These are phyloP conservation scores for Emericellopsis atlantica DNA, from an alignment of 2,329 filamentous ascomycete genomes.

Conservation along the genomic window DNA sequence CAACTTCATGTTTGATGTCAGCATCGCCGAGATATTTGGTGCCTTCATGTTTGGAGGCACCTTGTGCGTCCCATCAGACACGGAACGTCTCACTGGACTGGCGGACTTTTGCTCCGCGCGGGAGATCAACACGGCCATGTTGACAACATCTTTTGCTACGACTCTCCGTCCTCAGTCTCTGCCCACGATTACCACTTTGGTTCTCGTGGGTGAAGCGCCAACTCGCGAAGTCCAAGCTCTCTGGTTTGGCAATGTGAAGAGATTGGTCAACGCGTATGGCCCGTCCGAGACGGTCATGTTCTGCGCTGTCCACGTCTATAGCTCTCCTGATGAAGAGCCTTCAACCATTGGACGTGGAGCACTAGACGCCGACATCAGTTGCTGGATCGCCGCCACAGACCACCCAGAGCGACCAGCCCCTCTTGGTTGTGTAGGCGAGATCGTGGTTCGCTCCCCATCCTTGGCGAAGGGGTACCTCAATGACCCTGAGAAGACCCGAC, in stretches of 20 bases:
- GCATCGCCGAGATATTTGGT: conserved; percentile 4
- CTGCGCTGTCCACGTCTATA: background rate
- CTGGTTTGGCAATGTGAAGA: conserved; percentile 6
- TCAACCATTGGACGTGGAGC: conserved; percentile 4
- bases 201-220: conserved; percentile 6
- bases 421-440: conserved; percentile 8
- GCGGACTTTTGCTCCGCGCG: conserved; percentile 1
- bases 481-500: conserved; percentile 13
- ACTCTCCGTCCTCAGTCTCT: conserved; percentile 6
- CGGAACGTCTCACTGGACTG: conserved; percentile 1
- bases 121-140: conserved; percentile 1
- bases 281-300: conserved; percentile 8
- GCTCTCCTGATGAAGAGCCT: background rate
- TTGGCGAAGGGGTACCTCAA: conserved; percentile 36
- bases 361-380: conserved; percentile 1
- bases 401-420: conserved; percentile 7
- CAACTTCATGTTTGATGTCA: conserved; percentile 5
- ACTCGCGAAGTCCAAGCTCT: conserved; percentile 2
- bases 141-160: conserved; percentile 7
- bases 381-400: conserved; percentile 8
- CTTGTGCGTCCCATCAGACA: conserved; percentile 5
- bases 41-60: conserved; percentile 3
- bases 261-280: conserved; percentile 7
- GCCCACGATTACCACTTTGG: conserved; percentile 4
- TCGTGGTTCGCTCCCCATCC: conserved; percentile 14